Conservation (phyloP, 2,329 filamentous ascomycete species). For the Scopulariopsis brevicaulis region DNA sequence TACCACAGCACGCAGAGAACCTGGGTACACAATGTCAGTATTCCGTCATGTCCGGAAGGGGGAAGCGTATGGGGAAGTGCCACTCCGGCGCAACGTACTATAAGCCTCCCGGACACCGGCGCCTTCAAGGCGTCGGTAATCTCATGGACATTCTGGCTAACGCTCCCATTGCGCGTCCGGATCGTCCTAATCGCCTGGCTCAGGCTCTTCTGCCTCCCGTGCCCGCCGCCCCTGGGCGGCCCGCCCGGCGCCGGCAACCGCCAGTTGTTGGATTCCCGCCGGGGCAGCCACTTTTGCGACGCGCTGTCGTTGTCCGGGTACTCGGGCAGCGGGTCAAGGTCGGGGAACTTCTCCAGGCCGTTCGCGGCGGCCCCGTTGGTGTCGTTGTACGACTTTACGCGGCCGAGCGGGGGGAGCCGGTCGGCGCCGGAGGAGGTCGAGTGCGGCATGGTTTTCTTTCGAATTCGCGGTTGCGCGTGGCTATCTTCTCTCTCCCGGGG, state of each 20-base stretch:
- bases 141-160: conserved; percentile 88
- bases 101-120: conserved; percentile 76
- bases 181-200: conserved; percentile 81
- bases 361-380: background rate
- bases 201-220: conserved; percentile 61
- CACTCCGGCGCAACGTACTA: conserved; percentile 43
- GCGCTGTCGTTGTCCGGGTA: background rate
- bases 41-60: background rate
- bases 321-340: conserved; percentile 27
- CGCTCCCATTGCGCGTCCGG: conserved; percentile 67
- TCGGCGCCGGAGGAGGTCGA: background rate
- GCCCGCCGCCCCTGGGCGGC: background rate
- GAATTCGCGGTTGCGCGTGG: background rate
- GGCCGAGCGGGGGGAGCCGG: background rate
- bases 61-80: background rate
- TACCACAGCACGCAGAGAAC: conserved; percentile 86
- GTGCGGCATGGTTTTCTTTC: conserved; percentile 1
- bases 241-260: background rate
- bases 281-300: background rate
- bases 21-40: conserved; percentile 32
- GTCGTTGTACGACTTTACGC: conserved; percentile 2
- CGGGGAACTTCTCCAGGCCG: conserved; percentile 44
- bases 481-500: background rate
- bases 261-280: background rate
- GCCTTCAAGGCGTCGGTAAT: conserved; percentile 84